Evolutionary conservation across 352 stramenopile species (phyloP).

Genomic region (Pythium graminicola): DNA sequence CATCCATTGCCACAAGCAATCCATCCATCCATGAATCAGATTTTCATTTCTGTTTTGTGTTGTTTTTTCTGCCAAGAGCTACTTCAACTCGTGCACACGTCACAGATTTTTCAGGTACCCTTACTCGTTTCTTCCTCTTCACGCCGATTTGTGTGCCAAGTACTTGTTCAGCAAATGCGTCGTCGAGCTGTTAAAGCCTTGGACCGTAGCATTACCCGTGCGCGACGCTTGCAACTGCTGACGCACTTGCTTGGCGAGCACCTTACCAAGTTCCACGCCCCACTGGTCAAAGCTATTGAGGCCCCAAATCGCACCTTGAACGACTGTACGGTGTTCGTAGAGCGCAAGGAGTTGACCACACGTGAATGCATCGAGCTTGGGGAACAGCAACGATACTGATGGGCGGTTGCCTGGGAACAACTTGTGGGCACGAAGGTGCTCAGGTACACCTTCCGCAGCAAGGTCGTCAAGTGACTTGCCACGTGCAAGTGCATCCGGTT

Average conservation of each 20-base stretch:
- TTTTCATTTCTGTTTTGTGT: too few species aligned
- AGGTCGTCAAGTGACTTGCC: conserved; percentile 95
- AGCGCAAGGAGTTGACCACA: conserved; percentile 95
- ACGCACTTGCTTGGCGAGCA: conserved; percentile 94
- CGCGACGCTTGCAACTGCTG: conserved; percentile 81
- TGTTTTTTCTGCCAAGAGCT: too few species aligned
- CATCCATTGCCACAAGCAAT: too few species aligned
- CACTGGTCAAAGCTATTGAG: conserved; percentile 99
- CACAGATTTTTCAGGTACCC: background rate
- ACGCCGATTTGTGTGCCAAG: conserved; percentile 68
- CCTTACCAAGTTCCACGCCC: conserved; percentile 98
- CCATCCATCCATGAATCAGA: too few species aligned
- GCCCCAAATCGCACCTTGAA: conserved; percentile 98
- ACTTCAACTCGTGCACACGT: too few species aligned
- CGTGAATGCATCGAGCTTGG: conserved; percentile 93
- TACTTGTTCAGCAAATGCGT: conserved; percentile 91
- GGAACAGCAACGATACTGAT: conserved; percentile 95
- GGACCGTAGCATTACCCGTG: conserved; percentile 61
- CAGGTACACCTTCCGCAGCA: conserved; percentile 88
- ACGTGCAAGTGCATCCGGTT: conserved; percentile 96
- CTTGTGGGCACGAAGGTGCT: conserved; percentile 93
- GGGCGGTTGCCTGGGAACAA: conserved; percentile 96
- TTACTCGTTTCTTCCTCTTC: too few species aligned
- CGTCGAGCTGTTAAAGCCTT: conserved; percentile 95
- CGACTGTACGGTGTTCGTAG: conserved; percentile 97